Evolutionary conservation across 257 asterid species (phyloP).

Genomic region (Lantana camara): DNA sequence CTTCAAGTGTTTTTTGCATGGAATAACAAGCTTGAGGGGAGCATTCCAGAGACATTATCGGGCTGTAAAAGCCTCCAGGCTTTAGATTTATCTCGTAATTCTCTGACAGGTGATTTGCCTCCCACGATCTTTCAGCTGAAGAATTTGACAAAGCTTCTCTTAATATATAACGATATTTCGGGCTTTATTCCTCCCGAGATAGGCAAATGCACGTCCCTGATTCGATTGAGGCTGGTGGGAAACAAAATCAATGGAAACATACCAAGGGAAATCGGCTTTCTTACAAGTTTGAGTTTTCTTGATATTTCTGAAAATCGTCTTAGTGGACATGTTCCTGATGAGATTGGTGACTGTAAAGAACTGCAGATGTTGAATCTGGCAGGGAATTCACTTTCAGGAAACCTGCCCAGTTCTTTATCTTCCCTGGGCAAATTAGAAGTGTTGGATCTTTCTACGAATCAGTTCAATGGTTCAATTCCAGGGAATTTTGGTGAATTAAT

Average conservation of each 20-base stretch:
- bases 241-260: conserved; percentile 65
- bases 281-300: conserved; percentile 62
- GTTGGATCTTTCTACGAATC: conserved; percentile 63
- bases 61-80: conserved; percentile 75
- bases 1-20: conserved; percentile 72
- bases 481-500: conserved; percentile 51
- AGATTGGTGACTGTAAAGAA: conserved; percentile 61
- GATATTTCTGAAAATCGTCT: conserved; percentile 64
- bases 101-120: conserved; percentile 64
- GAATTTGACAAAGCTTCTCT: conserved; percentile 67
- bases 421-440: conserved; percentile 55
- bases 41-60: conserved; percentile 56
- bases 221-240: conserved; percentile 56
- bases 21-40: conserved; percentile 80
- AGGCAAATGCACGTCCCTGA: conserved; percentile 60
- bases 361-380: conserved; percentile 68
- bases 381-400: conserved; percentile 58
- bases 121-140: conserved; percentile 55
- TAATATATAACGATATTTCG: conserved; percentile 63
- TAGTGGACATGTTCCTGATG: conserved; percentile 61
- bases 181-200: conserved; percentile 72
- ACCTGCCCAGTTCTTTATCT: conserved; percentile 55
- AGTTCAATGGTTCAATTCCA: conserved; percentile 56
- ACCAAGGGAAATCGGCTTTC: conserved; percentile 58
- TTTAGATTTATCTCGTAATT: conserved; percentile 68